phyloP scores from a whole-genome alignment of 2,329 filamentous ascomycete genomes.

The Clarireedia sp. region DNA sequence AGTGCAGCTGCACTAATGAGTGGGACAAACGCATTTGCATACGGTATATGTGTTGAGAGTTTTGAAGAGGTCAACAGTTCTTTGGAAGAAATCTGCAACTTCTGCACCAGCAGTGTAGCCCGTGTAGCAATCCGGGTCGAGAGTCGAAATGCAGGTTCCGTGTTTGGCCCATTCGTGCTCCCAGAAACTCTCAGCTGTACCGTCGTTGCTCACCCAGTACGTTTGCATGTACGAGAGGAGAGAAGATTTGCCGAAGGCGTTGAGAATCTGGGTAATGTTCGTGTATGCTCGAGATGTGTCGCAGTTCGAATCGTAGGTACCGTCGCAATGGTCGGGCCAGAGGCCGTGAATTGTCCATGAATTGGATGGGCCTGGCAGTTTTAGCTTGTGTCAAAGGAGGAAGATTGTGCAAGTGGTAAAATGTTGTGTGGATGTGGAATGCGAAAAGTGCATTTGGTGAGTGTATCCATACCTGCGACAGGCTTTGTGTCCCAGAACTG shows the following conservation, averaged over 20 bases:
- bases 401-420: too few species aligned
- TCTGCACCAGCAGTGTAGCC: slow-evolving; percentile 34
- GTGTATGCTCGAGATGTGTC: slow-evolving; percentile 54
- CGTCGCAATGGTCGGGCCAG: slow-evolving; percentile 59
- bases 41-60: slow-evolving; percentile 56
- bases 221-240: slow-evolving; percentile 58
- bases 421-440: neutral
- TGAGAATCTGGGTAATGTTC: slow-evolving; percentile 56
- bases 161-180: slow-evolving; percentile 70
- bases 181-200: slow-evolving; percentile 59
- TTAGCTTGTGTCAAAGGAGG: neutral
- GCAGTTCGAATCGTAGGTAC: slow-evolving; percentile 59
- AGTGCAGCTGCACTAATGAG: too few species aligned
- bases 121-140: slow-evolving; percentile 58
- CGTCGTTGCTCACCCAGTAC: slow-evolving; percentile 54
- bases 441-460: neutral
- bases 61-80: slow-evolving; percentile 41
- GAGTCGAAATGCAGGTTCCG: slow-evolving; percentile 63
- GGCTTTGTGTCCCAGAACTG: slow-evolving; percentile 72
- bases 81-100: slow-evolving; percentile 43
- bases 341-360: slow-evolving; percentile 69
- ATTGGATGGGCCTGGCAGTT: slow-evolving; percentile 39
- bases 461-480: slow-evolving; percentile 31
- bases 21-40: slow-evolving; percentile 10
- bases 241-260: slow-evolving; percentile 43